These are phyloP conservation scores for Copromyces sp. DNA, from an alignment of 495 filamentous ascomycete genomes.

Conservation along the genomic window DNA sequence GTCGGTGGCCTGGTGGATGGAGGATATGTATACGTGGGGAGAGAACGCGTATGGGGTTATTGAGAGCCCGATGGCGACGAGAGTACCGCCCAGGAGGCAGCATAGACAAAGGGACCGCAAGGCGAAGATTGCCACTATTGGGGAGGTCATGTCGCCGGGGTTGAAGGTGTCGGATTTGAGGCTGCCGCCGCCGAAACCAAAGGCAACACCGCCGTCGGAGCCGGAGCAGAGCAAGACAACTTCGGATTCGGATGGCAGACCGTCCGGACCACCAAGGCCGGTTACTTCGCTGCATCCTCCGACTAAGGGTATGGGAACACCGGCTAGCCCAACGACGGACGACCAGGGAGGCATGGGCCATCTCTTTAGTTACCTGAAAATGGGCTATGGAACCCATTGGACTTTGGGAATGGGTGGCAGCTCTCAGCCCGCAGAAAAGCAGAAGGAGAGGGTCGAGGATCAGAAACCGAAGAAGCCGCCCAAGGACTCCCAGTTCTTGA, in stretches of 20 bases:
- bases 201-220: not conserved
- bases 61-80: constrained; percentile 55
- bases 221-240: not conserved
- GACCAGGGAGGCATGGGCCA: constrained; percentile 27
- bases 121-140: not conserved
- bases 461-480: constrained; percentile 5
- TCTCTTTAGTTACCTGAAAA: constrained; percentile 40
- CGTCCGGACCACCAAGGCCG: not conserved
- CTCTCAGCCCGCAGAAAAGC: constrained; percentile 1
- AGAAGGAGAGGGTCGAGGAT: constrained; percentile 2
- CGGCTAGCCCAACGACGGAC: not conserved
- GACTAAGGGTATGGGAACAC: not conserved
- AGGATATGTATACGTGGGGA: constrained; percentile 69
- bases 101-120: not conserved
- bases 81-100: constrained; percentile 22
- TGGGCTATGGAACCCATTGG: constrained; percentile 50
- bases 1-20: constrained; percentile 69
- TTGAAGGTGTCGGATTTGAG: not conserved
- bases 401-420: constrained; percentile 22
- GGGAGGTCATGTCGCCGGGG: not conserved
- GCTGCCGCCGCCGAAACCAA: not conserved
- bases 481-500: constrained; percentile 50
- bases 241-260: not conserved
- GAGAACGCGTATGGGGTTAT: constrained; percentile 69
- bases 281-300: not conserved